Evolutionary conservation across 176 grass and related monocot species (phyloP).

Genomic region (Puccinellia tenuiflora): DNA sequence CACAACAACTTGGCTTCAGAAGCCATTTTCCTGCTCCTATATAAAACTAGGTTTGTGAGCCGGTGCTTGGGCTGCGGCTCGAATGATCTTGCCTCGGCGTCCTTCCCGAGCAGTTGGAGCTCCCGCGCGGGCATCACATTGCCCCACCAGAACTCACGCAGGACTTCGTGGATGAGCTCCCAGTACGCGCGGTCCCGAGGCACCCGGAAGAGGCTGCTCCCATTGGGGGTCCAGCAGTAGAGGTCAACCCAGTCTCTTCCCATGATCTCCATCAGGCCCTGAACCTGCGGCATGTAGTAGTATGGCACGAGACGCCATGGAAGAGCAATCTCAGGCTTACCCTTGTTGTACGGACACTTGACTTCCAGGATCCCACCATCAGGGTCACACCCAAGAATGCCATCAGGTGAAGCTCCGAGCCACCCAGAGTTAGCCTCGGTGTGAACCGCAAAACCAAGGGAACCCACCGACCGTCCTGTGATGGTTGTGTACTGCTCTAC

Average conservation of each 20-base stretch:
- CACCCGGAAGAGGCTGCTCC: constrained; percentile 70
- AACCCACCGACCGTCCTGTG: constrained; percentile 59
- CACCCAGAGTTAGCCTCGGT: constrained; percentile 63
- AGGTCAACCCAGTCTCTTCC: constrained; percentile 89
- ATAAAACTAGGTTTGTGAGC: constrained; percentile 63
- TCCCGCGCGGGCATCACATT: constrained; percentile 78
- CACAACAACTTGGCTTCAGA: constrained; percentile 69
- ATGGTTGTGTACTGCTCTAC: constrained; percentile 85
- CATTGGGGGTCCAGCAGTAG: constrained; percentile 96
- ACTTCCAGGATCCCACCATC: constrained; percentile 87
- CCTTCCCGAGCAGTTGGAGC: constrained; percentile 43
- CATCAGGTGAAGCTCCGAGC: constrained; percentile 96
- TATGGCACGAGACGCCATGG: constrained; percentile 78
- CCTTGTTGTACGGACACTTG: constrained; percentile 97
- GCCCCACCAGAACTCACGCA: constrained; percentile 88
- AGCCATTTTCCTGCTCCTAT: constrained; percentile 74
- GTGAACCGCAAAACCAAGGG: constrained; percentile 77
- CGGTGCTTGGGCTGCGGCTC: constrained; percentile 63
- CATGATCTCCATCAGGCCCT: constrained; percentile 99
- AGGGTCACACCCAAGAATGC: constrained; percentile 66
- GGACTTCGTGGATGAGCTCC: constrained; percentile 70
- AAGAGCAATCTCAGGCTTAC: constrained; percentile 82
- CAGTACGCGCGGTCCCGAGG: constrained; percentile 67
- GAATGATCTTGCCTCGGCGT: constrained; percentile 58
- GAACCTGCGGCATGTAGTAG: constrained; percentile 99